Evolutionary conservation across 208 protist genomes (phyloP).

Genomic region (Wallacemonas sp.): DNA sequence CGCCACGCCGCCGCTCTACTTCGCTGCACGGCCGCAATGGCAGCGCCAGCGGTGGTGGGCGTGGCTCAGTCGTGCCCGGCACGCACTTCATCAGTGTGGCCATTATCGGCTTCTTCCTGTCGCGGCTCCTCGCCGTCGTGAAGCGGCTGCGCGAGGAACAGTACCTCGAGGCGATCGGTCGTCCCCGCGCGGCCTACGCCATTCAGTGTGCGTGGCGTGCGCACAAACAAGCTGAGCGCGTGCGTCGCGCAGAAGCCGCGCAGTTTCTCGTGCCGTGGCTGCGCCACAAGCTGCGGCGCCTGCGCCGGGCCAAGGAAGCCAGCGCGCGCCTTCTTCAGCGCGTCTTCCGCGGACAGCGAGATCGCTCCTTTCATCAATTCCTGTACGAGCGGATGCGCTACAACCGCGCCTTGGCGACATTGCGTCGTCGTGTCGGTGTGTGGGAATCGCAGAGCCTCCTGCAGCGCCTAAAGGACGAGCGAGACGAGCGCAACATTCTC

Average conservation of each 20-base stretch:
- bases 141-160: constrained; percentile 20
- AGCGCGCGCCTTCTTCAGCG: constrained; percentile 66
- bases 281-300: constrained; percentile 28
- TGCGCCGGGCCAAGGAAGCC: constrained; percentile 36
- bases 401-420: constrained; percentile 34
- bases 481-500: constrained; percentile 54
- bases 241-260: constrained; percentile 23
- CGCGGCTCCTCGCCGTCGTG: constrained; percentile 28
- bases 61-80: constrained; percentile 1
- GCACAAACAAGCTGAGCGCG: constrained; percentile 33
- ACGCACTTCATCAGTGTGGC: constrained; percentile 9
- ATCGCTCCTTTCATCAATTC: constrained; percentile 52
- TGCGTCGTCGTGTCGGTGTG: constrained; percentile 35
- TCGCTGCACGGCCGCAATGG: background rate
- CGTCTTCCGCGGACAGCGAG: constrained; percentile 52
- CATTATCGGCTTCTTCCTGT: constrained; percentile 15
- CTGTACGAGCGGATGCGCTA: constrained; percentile 54
- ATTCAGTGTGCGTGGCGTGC: constrained; percentile 72
- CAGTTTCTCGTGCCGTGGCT: constrained; percentile 54
- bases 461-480: constrained; percentile 33
- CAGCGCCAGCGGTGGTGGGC: constrained; percentile 7
- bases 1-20: background rate
- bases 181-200: constrained; percentile 50
- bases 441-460: constrained; percentile 41
- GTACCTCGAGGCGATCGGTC: constrained; percentile 27